phyloP scores from a whole-genome alignment of 441 rosid genomes.

The Syzygium syzygioides region DNA sequence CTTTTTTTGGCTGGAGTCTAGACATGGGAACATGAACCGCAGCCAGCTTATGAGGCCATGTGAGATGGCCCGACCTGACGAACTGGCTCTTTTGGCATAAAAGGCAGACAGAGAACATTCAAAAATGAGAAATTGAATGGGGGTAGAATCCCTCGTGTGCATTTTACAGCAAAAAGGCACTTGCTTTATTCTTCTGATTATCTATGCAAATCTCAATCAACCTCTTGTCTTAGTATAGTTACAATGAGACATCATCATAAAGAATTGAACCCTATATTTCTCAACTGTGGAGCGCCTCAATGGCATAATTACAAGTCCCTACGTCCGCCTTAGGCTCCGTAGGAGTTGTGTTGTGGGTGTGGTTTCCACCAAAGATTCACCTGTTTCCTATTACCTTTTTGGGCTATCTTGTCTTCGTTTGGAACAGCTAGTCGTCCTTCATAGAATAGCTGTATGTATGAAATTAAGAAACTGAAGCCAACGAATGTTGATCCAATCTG shows the following conservation, averaged over 20 bases:
- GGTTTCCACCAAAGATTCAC: constrained; percentile 26
- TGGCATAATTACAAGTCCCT: constrained; percentile 37
- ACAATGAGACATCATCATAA: constrained; percentile 24
- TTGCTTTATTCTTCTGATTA: constrained; percentile 54
- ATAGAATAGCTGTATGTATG: constrained; percentile 28
- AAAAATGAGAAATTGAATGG: neutral
- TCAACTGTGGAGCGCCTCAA: constrained; percentile 17
- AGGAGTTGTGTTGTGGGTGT: constrained; percentile 20
- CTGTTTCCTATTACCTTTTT: constrained; percentile 18
- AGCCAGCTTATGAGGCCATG: neutral
- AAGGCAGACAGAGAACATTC: neutral
- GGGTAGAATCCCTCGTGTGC: neutral
- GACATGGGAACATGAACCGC: neutral
- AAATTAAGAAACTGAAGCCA: constrained; percentile 15
- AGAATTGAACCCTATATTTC: constrained; percentile 28
- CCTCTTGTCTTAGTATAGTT: constrained; percentile 29
- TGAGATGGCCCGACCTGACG: neutral
- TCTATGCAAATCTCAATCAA: constrained; percentile 58
- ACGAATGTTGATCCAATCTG: constrained; percentile 23
- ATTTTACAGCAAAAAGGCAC: constrained; percentile 1
- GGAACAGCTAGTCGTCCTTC: constrained; percentile 16
- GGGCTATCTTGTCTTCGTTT: constrained; percentile 41
- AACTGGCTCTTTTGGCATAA: neutral
- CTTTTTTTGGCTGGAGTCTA: neutral
- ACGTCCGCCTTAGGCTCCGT: constrained; percentile 54